Conservation (phyloP, 202 grass and related monocot species). For the Carex arenaria region DNA sequence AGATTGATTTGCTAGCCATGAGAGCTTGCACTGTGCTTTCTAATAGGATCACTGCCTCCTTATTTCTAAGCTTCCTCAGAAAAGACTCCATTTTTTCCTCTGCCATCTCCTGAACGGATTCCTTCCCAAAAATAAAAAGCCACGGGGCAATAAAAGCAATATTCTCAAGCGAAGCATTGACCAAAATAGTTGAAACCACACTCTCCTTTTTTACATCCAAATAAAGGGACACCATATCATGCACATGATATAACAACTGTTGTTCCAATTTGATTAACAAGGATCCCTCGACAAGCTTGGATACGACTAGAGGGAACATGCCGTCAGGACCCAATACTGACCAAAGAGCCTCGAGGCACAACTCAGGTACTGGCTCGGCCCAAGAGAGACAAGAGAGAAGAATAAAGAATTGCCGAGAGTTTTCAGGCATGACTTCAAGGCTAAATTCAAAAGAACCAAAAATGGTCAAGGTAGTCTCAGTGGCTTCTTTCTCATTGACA, state of each 20-base stretch:
- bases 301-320: background rate
- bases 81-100: background rate
- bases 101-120: conserved; percentile 8
- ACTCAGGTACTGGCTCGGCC: background rate
- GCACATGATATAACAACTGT: background rate
- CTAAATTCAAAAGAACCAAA: conserved; percentile 16
- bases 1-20: background rate
- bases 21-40: conserved; percentile 2
- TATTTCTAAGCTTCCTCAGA: background rate
- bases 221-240: conserved; percentile 13
- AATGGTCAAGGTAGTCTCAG: conserved; percentile 5
- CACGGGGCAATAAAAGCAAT: background rate
- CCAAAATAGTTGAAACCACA: conserved; percentile 1
- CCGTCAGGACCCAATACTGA: background rate
- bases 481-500: conserved; percentile 11
- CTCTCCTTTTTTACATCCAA: background rate
- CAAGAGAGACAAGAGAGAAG: conserved; percentile 1
- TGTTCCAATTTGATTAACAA: conserved; percentile 10
- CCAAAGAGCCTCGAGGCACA: background rate
- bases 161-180: background rate
- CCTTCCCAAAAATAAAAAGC: background rate
- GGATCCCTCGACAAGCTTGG: background rate
- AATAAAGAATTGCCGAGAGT: conserved; percentile 3
- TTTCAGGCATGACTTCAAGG: conserved; percentile 12
- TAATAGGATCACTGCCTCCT: background rate